A percentile compares a stretch with the other conserved stretches of the same genome.
These are phyloP conservation scores for Saussurea involucrata DNA, from an alignment of 129 eudicot species.

Conservation along the genomic window DNA sequence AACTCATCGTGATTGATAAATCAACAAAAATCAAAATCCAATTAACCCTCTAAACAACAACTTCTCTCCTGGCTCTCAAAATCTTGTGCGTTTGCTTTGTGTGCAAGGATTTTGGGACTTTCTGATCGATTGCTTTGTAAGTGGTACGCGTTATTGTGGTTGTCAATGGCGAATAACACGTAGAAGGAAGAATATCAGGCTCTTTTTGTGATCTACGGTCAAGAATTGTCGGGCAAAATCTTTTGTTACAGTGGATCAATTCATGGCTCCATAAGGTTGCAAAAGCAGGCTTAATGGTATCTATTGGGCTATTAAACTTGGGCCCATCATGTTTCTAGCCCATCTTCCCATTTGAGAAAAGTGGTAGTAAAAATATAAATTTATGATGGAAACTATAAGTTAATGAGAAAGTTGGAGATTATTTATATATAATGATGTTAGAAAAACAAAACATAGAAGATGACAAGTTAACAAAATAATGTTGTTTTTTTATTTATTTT, in stretches of 20 bases:
- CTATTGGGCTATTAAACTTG: not conserved
- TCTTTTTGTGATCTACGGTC: constrained; percentile 14
- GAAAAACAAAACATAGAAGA: no score
- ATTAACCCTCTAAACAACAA: constrained; percentile 20
- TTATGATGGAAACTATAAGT: no score
- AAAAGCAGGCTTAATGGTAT: not conserved
- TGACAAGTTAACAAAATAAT: no score
- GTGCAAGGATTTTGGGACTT: not conserved
- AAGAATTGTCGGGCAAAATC: not conserved
- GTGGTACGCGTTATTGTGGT: constrained; percentile 29
- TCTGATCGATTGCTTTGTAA: not conserved
- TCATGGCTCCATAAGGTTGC: not conserved
- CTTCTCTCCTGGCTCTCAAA: not conserved
- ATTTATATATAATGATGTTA: no score
- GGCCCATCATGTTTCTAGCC: not conserved
- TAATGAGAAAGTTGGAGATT: no score
- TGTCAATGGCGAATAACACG: constrained; percentile 24
- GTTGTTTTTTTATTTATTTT: no score
- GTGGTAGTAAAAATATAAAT: no score
- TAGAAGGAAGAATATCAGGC: not conserved
- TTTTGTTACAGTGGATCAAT: not conserved
- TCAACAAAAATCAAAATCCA: not conserved
- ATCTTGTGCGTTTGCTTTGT: not conserved
- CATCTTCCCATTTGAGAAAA: no score
- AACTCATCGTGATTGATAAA: constrained; percentile 27